phyloP scores from a whole-genome alignment of 345 rosid species.

The Dimocarpus longan region DNA sequence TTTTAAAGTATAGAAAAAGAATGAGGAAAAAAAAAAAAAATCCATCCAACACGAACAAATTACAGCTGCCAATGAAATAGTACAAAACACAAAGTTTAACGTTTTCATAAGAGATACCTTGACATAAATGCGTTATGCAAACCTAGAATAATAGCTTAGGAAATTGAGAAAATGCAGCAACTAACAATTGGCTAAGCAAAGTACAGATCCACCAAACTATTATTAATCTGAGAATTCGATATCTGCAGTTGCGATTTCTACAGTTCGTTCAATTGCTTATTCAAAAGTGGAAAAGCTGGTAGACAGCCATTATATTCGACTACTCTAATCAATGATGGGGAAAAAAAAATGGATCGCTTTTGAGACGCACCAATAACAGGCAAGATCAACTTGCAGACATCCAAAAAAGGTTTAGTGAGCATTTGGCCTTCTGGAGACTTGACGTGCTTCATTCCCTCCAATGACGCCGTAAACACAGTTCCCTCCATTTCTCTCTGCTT shows the following conservation, averaged over 20 bases:
- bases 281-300: no score
- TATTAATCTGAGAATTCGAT: background rate
- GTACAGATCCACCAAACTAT: background rate
- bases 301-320: no score
- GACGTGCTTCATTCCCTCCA: conserved; percentile 89
- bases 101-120: no score
- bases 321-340: no score
- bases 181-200: background rate
- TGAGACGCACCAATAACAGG: conserved; percentile 70
- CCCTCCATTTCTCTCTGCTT: conserved; percentile 54
- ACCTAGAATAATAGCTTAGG: background rate
- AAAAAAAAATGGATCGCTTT: background rate
- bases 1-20: background rate
- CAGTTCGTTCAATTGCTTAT: no score
- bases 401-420: conserved; percentile 82
- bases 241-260: no score
- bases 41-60: background rate
- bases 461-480: conserved; percentile 73
- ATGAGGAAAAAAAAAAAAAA: background rate
- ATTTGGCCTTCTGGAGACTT: conserved; percentile 72
- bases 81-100: background rate
- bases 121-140: background rate
- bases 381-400: conserved; percentile 79
- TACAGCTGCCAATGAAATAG: background rate
- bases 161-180: background rate